Base-by-base conservation (phyloP, 306 rosid genomes). In the Oemleria cerasiformis region DNA sequence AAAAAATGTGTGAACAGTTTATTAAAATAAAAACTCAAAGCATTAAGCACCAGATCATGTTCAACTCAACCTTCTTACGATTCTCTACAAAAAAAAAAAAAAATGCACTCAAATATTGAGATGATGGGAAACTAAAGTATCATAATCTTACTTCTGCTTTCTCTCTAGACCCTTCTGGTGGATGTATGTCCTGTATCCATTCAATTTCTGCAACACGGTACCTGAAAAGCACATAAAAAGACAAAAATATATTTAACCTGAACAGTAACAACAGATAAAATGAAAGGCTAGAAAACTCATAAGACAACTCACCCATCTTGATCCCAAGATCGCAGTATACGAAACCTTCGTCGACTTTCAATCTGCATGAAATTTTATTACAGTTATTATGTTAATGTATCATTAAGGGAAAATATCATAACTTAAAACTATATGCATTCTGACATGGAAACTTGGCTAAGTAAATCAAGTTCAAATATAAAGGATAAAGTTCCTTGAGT, bases 121-220 rank as follows among this genome's bases (percentile, higher is more conserved):
- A 69, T 53, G 13, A 8, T 57, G 61, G 16, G 75, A 69, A 80
- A 80, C 36, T 65, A 71, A 64, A 71, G 51, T 44, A 59, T 41
- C 13, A 65, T 39, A 69, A 82, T 79, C 87, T 87, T 81, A 89
- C 99, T 34, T 70, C 87, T 40, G 74, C 79, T 84, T 85, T 90
- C 72, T 89, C 97, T 71, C n/a, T 67, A 69, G 95, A 72, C 71
- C 97, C 97, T 82, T 86, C 91, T 7, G 83, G 72, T 11, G 92
- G 91, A 77, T 30, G 72, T 63, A 77, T 74, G 78, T 94, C 99
- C 14, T 85, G 85, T 57, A 86, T 76, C 97, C 97, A 94, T 82
- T 94, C 96, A 72, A 91, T 85, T 83, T 94, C 91, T 57, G 96
- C 97, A 79, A 94, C 91, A 63, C 99, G 96, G 77, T 94, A 94